Evolutionary conservation across 129 eudicot genomes (phyloP), one percentile per base, ranked within the genome.

Genomic region (Tagetes erecta): DNA sequence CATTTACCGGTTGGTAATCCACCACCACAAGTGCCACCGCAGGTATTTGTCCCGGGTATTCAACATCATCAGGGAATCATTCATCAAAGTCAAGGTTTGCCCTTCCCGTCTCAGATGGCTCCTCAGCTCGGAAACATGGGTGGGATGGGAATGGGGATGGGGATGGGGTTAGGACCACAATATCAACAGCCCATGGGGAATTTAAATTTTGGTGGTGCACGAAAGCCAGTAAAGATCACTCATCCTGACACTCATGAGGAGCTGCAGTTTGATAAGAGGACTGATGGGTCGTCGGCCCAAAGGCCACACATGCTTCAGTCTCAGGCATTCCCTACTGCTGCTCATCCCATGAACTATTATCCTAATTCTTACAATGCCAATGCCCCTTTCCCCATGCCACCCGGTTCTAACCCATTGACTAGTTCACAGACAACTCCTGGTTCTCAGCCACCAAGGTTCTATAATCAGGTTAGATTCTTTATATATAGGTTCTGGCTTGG

Each of bases 201-300:
- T 47, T 82, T 58, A 34, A 86, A 76, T 51, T 86, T 56, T 52
- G 80, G 76, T n/a, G 77, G 73, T 73, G 37, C 81, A 13, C 97
- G 96, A 44, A 88, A 78, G 78, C 39, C 87, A 8, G 98, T 94
- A 58, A 94, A 94, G 92, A 94, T 94, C 45, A 94, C 98, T 78
- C 91, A 94, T 62, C 98, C 98, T 1, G 89, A 88, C 1, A 94
- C 98, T 46, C 97, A 72, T 42, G 97, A 94, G 79, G 98, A 90
- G 78, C 77, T 94, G 76, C 86, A 81, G 67, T 82, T 94, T 9
- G 95, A 81, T 67, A 79, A 73, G 64, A 71, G 82, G 71, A 65
- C 71, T 4, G 87, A 83, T 46, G 74, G 85, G 36, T 74, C 89
- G 30, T 75, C 91, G 1, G 92, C 53, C 41, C 80, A 86, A 38